Evolutionary conservation across 768 basidiomycete species (phyloP).

Genomic region (Symmetrospora coprosmae): DNA sequence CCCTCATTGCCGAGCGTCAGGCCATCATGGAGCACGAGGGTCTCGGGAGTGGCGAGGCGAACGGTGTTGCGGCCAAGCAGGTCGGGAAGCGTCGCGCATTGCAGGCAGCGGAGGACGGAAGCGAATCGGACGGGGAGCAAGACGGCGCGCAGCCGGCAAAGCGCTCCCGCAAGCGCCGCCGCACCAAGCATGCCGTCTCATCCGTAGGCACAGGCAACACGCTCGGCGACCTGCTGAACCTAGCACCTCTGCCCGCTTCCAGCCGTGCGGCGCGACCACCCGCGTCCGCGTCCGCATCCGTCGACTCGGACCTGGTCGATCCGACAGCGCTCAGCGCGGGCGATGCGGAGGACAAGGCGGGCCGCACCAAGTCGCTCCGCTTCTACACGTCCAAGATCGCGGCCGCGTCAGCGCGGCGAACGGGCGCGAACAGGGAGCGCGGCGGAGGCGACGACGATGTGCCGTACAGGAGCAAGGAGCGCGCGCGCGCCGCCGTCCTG

Average conservation of each 20-base stretch:
- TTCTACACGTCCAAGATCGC: constrained; percentile 92
- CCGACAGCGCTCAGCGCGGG: constrained; percentile 50
- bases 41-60: background rate
- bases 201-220: background rate
- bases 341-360: constrained; percentile 69
- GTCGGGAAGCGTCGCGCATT: constrained; percentile 1
- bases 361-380: constrained; percentile 64
- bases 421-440: constrained; percentile 55
- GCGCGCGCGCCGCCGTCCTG: constrained; percentile 39
- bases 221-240: background rate
- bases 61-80: background rate
- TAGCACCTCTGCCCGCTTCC: background rate
- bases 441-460: constrained; percentile 79
- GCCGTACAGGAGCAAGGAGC: constrained; percentile 60
- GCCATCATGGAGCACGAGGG: constrained; percentile 39
- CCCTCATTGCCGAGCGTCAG: constrained; percentile 36
- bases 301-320: constrained; percentile 55
- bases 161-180: background rate
- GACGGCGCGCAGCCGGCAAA: background rate
- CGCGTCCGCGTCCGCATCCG: background rate
- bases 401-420: constrained; percentile 58
- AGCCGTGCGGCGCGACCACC: background rate
- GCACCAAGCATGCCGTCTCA: background rate
- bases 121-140: background rate
- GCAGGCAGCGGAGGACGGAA: background rate